Evolutionary conservation across 768 basidiomycete species (phyloP).

Genomic region (Peribolospora baueri): DNA sequence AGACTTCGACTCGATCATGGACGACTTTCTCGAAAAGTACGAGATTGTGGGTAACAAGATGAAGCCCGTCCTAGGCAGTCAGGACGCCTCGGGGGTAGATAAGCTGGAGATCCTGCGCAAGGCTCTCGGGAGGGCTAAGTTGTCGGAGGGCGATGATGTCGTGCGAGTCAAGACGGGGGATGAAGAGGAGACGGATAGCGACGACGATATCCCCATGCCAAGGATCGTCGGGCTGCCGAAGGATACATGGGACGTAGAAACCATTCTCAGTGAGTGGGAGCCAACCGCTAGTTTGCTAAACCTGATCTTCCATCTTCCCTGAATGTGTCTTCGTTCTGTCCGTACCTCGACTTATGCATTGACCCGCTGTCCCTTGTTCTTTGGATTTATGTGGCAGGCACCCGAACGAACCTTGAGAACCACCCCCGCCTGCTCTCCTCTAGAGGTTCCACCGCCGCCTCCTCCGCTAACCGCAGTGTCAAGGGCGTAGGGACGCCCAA

Average conservation of each 20-base stretch:
- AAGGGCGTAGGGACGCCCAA: constrained; percentile 28
- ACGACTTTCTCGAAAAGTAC: constrained; percentile 77
- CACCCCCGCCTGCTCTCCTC: constrained; percentile 71
- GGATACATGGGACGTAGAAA: constrained; percentile 84
- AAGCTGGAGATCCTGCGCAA: constrained; percentile 59
- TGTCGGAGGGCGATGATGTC: constrained; percentile 19
- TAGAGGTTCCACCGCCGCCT: constrained; percentile 19
- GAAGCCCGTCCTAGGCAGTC: constrained; percentile 29
- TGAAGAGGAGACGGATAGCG: constrained; percentile 16
- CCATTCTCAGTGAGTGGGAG: constrained; percentile 51
- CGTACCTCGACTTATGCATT: neutral
- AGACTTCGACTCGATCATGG: constrained; percentile 74
- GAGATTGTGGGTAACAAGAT: constrained; percentile 74
- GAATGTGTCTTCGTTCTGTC: too few species aligned
- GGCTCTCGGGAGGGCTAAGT: constrained; percentile 20
- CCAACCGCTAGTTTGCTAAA: too few species aligned
- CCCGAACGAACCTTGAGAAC: constrained; percentile 92
- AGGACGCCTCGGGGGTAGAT: constrained; percentile 44
- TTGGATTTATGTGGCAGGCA: constrained; percentile 30
- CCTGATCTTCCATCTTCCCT: too few species aligned
- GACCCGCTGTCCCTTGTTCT: neutral
- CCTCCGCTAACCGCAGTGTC: neutral
- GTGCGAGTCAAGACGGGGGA: constrained; percentile 17
- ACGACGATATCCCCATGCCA: constrained; percentile 25
- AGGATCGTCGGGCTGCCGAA: constrained; percentile 37